Evolutionary conservation across 176 grass and related monocot genomes (phyloP), one percentile per base, ranked within the genome.

Genomic region (Coix lacrymajobi): DNA sequence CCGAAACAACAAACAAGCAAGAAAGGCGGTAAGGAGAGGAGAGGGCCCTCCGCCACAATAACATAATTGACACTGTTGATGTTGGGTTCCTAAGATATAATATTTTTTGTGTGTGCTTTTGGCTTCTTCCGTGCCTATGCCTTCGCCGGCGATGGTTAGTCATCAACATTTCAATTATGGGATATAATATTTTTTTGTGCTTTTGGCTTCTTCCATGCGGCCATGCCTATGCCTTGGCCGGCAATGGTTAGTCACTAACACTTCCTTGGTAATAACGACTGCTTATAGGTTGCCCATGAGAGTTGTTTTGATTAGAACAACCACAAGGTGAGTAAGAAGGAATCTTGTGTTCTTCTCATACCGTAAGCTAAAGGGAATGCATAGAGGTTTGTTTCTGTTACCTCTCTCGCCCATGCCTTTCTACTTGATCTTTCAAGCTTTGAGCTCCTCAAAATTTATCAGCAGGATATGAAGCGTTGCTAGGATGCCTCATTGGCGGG

Each of bases 391-490:
- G 65, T 41, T 8, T 58, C 20, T 62, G 61, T 68, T 73, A 57
- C 79, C 37, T 29, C n/a, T 6, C 83, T 62, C 65, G 26, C 72
- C n/a, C 69, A 62, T 85, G 24, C 31, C 9, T 24, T 79, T 46
- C 64, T 32, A 41, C 20, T 20, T 68, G 44, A 48, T 77, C 48
- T 14, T 69, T 83, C 66, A 46, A 49, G 66, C 64, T 51, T 78
- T 39, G 79, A 66, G 57, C 6, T 68, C 74, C n/a, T 86, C 43
- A 57, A 66, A 37, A 60, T 33, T 66, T 36, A 39, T 80, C 31
- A 41, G 24, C 88, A 86, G 88, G 84, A 73, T 86, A 83, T 68
- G 74, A 60, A 82, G 79, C 40, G 6, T 60, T 90, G 60, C 80
- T 86, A 12, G 88, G 88, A 78, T 90, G 79, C 75, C 84, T 86